phyloP scores from a whole-genome alignment of 345 rosid species.

The Balakata baccata region DNA sequence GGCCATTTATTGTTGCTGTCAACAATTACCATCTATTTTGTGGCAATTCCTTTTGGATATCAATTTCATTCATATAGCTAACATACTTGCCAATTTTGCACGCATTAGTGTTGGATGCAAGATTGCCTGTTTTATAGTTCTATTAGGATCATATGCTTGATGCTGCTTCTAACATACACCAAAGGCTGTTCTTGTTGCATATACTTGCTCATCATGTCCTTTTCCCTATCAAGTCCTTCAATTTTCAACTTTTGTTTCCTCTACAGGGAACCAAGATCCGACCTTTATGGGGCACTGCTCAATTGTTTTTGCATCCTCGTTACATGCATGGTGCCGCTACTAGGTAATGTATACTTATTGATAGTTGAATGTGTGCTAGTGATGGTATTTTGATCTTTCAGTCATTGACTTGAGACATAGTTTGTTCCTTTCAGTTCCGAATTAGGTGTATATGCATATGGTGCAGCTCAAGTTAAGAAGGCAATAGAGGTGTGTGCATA shows the following conservation, averaged over 20 bases:
- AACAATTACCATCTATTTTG: neutral
- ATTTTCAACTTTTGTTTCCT: neutral
- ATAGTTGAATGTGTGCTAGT: neutral
- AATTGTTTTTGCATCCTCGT: slow-evolving; percentile 89
- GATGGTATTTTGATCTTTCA: neutral
- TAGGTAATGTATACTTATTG: slow-evolving; percentile 36
- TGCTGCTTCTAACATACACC: neutral
- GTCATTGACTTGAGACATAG: neutral
- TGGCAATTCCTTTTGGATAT: neutral
- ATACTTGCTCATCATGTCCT: neutral
- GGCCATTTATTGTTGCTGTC: neutral
- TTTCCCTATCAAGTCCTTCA: neutral
- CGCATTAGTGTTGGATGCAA: neutral
- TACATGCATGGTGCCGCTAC: slow-evolving; percentile 99
- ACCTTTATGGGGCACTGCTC: slow-evolving; percentile 97
- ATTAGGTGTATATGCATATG: slow-evolving; percentile 80
- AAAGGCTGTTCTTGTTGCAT: neutral
- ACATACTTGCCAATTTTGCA: neutral
- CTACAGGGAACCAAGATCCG: slow-evolving; percentile 68
- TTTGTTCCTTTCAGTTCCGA: slow-evolving; percentile 54
- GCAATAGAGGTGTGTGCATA: slow-evolving; percentile 69
- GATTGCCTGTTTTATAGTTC: neutral
- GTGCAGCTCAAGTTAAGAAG: slow-evolving; percentile 98
- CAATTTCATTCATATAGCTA: neutral
- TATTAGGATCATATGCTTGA: neutral